Evolutionary conservation across 352 stramenopile species (phyloP).

Genomic region (Pythium aquatile): DNA sequence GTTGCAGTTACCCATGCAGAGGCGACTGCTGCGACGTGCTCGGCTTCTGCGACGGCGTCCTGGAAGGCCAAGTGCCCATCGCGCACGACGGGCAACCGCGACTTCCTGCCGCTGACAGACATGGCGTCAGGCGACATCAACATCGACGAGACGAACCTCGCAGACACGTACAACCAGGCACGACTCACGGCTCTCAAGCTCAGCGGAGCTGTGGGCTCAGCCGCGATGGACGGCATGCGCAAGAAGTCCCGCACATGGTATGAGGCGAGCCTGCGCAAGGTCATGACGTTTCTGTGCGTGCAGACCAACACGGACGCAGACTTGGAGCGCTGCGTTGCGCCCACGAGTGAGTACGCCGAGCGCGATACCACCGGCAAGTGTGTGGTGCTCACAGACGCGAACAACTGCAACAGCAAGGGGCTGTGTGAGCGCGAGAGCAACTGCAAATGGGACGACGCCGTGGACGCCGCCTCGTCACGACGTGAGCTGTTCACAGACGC

Average conservation of each 20-base stretch:
- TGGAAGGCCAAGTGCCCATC: constrained; percentile 62
- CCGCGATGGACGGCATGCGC: constrained; percentile 68
- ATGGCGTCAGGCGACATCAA: constrained; percentile 63
- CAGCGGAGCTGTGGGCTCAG: constrained; percentile 50
- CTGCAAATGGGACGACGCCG: constrained; percentile 78
- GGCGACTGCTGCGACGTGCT: constrained; percentile 42
- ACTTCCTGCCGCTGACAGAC: constrained; percentile 54
- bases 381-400: constrained; percentile 42
- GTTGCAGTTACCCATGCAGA: not conserved
- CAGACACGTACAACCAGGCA: constrained; percentile 66
- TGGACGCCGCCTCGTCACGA: constrained; percentile 37
- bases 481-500: constrained; percentile 55
- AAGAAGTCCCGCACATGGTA: constrained; percentile 72
- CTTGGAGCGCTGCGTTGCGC: constrained; percentile 58
- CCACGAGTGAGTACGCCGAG: constrained; percentile 45
- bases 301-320: constrained; percentile 43
- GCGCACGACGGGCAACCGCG: constrained; percentile 51
- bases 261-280: constrained; percentile 54
- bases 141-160: constrained; percentile 50
- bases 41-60: constrained; percentile 35
- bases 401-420: constrained; percentile 57
- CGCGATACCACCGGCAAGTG: constrained; percentile 53
- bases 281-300: constrained; percentile 73
- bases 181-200: constrained; percentile 68
- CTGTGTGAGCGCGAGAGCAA: constrained; percentile 74